Base-by-base conservation (phyloP, 768 basidiomycete genomes). In the Podaxis sp. region DNA sequence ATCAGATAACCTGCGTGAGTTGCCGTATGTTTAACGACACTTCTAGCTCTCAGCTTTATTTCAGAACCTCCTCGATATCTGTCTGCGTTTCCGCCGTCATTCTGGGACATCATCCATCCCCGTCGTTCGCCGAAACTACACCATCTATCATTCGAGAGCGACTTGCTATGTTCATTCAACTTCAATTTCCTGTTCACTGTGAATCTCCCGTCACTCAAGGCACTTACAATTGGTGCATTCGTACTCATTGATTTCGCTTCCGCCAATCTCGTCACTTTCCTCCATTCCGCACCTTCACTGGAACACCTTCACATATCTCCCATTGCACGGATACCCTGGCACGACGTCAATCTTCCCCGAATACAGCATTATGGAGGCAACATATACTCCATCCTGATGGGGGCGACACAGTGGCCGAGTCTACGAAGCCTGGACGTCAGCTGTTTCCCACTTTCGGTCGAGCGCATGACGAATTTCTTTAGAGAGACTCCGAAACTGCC, bases 291-390 rank as follows among this genome's bases (percentile, higher is more conserved):
- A 3, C 36, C 12, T 38, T 24, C 20, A 37, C 10, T 59, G 15
- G 22, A 59, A 51, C 37, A 51, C 22, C 24, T 59, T 4, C 46
- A 59, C 3, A 12, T 59, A 20, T 36, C 58, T n/a, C 49, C 58
- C 6, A 11, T 59, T 17, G 58, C 17, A 5, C 58, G 58, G 30
- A 28, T 59, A 38, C 58, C 58, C 17, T 59, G 58, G 58, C 22
- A 33, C 0, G 33, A 51, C 7, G 40, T 59, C 2, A 24, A 40
- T 33, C 30, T 59, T 8, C 13, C 48, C 10, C 36, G 22, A 10
- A 38, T 59, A 15, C 48, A 15, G 15, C 58, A 59, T 37, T 59
- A 59, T 26, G 58, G 58, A 37, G 58, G 58, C 30, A 59, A 51
- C 17, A 51, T 50, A 17, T 40, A 37, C 8, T 40, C 58, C 4